Conservation (phyloP, 2,329 filamentous ascomycete species). For the Neonectria coccinea region DNA sequence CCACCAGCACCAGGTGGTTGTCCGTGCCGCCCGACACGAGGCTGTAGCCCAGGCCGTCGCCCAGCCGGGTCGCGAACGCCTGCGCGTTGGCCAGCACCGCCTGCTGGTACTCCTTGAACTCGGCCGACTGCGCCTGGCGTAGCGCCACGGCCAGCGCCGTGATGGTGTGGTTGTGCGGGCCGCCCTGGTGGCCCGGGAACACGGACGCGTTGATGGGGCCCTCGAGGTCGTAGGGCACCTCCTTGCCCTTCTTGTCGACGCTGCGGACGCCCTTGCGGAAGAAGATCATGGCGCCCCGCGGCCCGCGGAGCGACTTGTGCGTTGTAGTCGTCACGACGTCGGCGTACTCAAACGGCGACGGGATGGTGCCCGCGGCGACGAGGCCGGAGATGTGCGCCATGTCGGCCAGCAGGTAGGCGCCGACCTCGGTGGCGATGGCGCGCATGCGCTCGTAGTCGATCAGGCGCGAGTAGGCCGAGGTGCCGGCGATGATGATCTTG, state of each 20-base stretch:
- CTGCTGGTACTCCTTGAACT: conserved; percentile 91
- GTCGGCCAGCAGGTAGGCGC: conserved; percentile 90
- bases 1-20: conserved; percentile 92
- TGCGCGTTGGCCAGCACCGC: conserved; percentile 89
- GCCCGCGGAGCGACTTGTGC: conserved; percentile 94
- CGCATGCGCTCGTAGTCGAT: conserved; percentile 94
- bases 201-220: conserved; percentile 93
- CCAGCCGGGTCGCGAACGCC: conserved; percentile 76
- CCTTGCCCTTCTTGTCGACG: conserved; percentile 84
- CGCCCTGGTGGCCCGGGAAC: conserved; percentile 96
- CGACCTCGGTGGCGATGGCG: conserved; percentile 86
- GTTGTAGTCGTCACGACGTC: conserved; percentile 98
- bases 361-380: conserved; percentile 88
- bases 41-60: conserved; percentile 79
- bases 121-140: conserved; percentile 86
- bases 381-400: conserved; percentile 97
- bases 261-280: conserved; percentile 90
- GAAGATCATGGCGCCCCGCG: conserved; percentile 97
- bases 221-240: conserved; percentile 85
- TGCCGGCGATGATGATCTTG: conserved; percentile 92
- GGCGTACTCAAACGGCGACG: conserved; percentile 85
- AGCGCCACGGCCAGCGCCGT: conserved; percentile 91
- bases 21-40: conserved; percentile 93
- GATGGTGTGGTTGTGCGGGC: conserved; percentile 98
- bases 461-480: conserved; percentile 91